Percentiles rank a stretch among this genome's conserved stretches.
These are phyloP conservation scores for Alternaria triticimaculans DNA, from an alignment of 2,329 filamentous ascomycete genomes.

Conservation along the genomic window DNA sequence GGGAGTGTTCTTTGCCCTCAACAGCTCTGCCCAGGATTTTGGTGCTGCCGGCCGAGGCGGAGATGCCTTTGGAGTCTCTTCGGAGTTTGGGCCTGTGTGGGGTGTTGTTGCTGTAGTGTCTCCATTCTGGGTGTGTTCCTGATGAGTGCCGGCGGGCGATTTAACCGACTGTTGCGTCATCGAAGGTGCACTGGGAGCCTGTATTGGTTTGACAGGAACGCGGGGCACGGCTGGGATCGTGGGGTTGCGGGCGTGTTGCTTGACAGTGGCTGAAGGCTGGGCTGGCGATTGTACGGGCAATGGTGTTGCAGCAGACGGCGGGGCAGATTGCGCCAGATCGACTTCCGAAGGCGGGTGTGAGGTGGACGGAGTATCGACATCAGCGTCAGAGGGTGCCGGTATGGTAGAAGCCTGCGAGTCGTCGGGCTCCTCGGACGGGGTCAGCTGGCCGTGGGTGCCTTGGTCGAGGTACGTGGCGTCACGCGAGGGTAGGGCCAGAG, in stretches of 20 bases:
- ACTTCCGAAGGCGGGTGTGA: slow-evolving; percentile 65
- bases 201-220: slow-evolving; percentile 56
- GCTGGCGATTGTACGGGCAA: slow-evolving; percentile 53
- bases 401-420: slow-evolving; percentile 54
- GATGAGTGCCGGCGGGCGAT: slow-evolving; percentile 27
- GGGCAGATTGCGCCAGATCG: slow-evolving; percentile 62
- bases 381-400: slow-evolving; percentile 54
- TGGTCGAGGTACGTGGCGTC: slow-evolving; percentile 18
- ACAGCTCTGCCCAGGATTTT: slow-evolving; percentile 73
- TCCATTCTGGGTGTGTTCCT: slow-evolving; percentile 15
- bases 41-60: slow-evolving; percentile 57
- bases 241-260: slow-evolving; percentile 50
- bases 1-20: slow-evolving; percentile 60
- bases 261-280: slow-evolving; percentile 38
- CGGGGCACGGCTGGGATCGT: slow-evolving; percentile 60
- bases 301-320: slow-evolving; percentile 60
- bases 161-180: slow-evolving; percentile 46
- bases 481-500: slow-evolving; percentile 61
- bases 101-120: slow-evolving; percentile 10
- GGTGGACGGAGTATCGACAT: slow-evolving; percentile 63
- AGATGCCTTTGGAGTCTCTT: slow-evolving; percentile 50
- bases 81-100: slow-evolving; percentile 25
- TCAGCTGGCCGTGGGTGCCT: slow-evolving; percentile 35
- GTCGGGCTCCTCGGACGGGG: slow-evolving; percentile 50
- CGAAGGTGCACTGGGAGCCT: slow-evolving; percentile 42